Percentiles rank a stretch among this genome's conserved stretches.
phyloP scores from a whole-genome alignment of 2,329 filamentous ascomycete genomes.

The Calonectria multiphialidica region DNA sequence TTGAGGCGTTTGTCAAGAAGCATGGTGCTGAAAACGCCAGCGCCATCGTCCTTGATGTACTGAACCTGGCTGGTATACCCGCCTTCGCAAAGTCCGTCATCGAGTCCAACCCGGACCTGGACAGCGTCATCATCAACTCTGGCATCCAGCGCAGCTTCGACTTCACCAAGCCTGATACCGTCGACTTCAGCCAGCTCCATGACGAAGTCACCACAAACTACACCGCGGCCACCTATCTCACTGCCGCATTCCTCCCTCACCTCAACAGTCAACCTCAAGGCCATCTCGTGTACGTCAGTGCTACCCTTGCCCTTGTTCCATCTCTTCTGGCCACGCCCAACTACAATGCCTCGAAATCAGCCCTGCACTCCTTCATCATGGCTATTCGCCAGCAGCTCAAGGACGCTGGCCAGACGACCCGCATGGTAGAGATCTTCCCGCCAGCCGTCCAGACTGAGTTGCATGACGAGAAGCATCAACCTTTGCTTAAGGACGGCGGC shows the following conservation, averaged over 20 bases:
- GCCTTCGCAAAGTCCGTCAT: conserved; percentile 27
- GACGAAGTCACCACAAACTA: conserved; percentile 37
- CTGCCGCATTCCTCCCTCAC: conserved; percentile 35
- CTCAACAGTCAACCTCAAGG: conserved; percentile 24
- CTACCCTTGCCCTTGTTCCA: conserved; percentile 31
- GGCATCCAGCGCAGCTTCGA: conserved; percentile 61
- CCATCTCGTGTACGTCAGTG: conserved; percentile 32
- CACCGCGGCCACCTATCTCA: conserved; percentile 32
- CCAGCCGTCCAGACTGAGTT: conserved; percentile 39
- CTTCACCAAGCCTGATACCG: conserved; percentile 28
- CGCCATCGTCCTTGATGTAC: conserved; percentile 56
- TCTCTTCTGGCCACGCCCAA: conserved; percentile 31
- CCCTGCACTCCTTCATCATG: conserved; percentile 38
- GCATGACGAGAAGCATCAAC: conserved; percentile 33
- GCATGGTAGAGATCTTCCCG: conserved; percentile 38
- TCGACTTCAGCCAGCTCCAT: conserved; percentile 42
- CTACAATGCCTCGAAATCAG: conserved; percentile 39
- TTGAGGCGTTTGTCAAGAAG: conserved; percentile 59
- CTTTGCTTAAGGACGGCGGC: conserved; percentile 26
- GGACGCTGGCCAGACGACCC: conserved; percentile 25
- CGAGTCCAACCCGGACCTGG: conserved; percentile 25
- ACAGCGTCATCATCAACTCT: conserved; percentile 69
- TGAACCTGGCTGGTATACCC: conserved; percentile 50
- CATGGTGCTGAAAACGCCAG: conserved; percentile 54
- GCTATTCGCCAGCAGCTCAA: conserved; percentile 30